These are phyloP conservation scores for Parascedosporium putredinis DNA, from an alignment of 2,329 filamentous ascomycete species.

Conservation along the genomic window DNA sequence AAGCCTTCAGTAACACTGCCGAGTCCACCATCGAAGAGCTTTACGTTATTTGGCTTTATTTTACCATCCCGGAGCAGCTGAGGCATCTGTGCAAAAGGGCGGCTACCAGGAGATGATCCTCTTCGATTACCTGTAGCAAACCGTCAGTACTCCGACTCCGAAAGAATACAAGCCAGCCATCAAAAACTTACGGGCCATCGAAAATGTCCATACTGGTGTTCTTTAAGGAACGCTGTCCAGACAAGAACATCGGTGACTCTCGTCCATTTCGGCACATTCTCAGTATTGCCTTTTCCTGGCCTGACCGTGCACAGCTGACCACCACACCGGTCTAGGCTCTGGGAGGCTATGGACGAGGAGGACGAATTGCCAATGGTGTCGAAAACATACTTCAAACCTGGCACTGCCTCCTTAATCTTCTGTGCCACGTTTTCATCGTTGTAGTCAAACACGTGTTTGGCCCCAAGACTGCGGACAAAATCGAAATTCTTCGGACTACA, in stretches of 20 bases:
- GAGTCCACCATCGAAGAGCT: conserved; percentile 19
- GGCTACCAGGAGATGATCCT: conserved; percentile 23
- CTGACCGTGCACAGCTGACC: conserved; percentile 29
- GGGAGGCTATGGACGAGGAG: conserved; percentile 23
- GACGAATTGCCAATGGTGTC: conserved; percentile 30
- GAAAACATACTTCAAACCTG: conserved; percentile 25
- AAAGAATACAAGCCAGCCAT: not conserved
- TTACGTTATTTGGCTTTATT: conserved; percentile 24
- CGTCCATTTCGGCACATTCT: conserved; percentile 20
- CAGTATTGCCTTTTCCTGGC: conserved; percentile 27
- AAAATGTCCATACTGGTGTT: conserved; percentile 24
- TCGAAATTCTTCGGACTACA: conserved; percentile 27
- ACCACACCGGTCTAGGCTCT: conserved; percentile 16
- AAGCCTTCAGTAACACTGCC: conserved; percentile 23
- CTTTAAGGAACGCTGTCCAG: conserved; percentile 30
- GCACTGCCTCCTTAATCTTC: conserved; percentile 22
- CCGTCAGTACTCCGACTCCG: too few species aligned
- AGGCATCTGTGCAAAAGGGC: conserved; percentile 26
- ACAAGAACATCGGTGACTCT: conserved; percentile 31
- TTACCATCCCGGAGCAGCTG: conserved; percentile 21
- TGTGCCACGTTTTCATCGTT: conserved; percentile 22
- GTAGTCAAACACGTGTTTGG: conserved; percentile 37
- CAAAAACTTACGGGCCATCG: conserved; percentile 24
- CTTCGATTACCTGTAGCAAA: conserved; percentile 20
- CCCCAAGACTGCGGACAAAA: conserved; percentile 30